Evolutionary conservation across 2,329 filamentous ascomycete genomes (phyloP).

Genomic region (Bipolaris cookei): DNA sequence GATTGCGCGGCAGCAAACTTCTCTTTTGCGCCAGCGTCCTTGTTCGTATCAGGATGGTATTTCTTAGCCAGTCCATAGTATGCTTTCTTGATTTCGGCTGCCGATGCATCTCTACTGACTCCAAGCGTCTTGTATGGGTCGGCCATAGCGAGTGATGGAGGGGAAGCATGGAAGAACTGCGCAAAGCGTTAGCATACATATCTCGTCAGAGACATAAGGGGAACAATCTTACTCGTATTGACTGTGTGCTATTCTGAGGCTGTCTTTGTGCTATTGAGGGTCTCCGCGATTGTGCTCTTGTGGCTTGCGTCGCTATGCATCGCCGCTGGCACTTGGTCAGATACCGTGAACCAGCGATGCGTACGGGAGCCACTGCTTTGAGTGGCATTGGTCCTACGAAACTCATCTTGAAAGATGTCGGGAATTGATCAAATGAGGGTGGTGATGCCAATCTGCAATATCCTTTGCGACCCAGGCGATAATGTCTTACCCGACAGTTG

Average conservation of each 20-base stretch:
- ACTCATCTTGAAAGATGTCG: constrained; percentile 38
- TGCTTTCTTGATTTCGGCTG: constrained; percentile 93
- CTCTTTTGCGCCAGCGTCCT: constrained; percentile 90
- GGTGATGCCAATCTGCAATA: constrained; percentile 15
- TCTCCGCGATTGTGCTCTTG: constrained; percentile 34
- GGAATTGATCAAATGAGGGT: constrained; percentile 20
- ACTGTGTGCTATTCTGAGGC: constrained; percentile 30
- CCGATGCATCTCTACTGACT: constrained; percentile 78
- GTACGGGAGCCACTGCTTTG: constrained; percentile 41
- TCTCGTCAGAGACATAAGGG: neutral
- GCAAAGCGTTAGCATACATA: constrained; percentile 20
- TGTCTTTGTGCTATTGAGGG: constrained; percentile 30
- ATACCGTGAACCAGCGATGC: constrained; percentile 36
- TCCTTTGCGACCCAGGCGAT: constrained; percentile 7
- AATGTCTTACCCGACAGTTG: constrained; percentile 10
- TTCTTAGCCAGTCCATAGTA: constrained; percentile 99
- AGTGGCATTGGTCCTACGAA: constrained; percentile 44
- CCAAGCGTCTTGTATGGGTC: constrained; percentile 90
- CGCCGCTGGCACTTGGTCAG: constrained; percentile 42
- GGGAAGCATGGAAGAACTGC: constrained; percentile 48
- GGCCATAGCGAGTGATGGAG: constrained; percentile 68
- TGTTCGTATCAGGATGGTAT: constrained; percentile 97
- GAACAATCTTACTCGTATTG: constrained; percentile 39
- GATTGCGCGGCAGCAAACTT: constrained; percentile 92
- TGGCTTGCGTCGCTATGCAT: constrained; percentile 35